Conservation (phyloP, 208 protist species). For the Trypanosoma caninum region DNA sequence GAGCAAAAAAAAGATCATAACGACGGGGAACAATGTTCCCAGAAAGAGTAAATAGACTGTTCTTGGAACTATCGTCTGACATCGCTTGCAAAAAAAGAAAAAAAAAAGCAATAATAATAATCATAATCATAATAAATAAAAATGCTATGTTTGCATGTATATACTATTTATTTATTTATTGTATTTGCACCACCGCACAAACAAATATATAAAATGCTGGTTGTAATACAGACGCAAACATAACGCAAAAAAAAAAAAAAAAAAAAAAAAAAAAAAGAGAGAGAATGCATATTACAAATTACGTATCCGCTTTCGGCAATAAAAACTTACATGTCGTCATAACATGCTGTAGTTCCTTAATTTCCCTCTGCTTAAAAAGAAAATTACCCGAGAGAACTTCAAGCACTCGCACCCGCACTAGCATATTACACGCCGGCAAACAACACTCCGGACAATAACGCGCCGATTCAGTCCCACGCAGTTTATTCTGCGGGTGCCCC, state of each 20-base stretch:
- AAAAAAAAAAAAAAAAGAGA: neutral
- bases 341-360: slow-evolving; percentile 3
- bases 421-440: slow-evolving; percentile 1
- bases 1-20: slow-evolving; percentile 48
- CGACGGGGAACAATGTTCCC: slow-evolving; percentile 28
- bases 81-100: slow-evolving; percentile 7
- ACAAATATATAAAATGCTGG: neutral
- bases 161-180: neutral
- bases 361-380: slow-evolving; percentile 9
- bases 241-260: slow-evolving; percentile 10
- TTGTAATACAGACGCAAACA: neutral
- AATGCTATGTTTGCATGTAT: neutral
- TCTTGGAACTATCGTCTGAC: no score
- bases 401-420: slow-evolving; percentile 17
- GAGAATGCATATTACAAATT: neutral
- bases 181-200: no score
- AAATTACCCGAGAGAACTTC: slow-evolving; percentile 27
- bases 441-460: slow-evolving; percentile 33
- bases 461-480: neutral
- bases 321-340: neutral
- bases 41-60: slow-evolving; percentile 28
- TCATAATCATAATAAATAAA: neutral
- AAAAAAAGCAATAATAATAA: neutral
- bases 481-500: slow-evolving; percentile 39
- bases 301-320: no score